These are phyloP conservation scores for Phytopythium chamaehyphon DNA, from an alignment of 352 stramenopile species.

Conservation along the genomic window DNA sequence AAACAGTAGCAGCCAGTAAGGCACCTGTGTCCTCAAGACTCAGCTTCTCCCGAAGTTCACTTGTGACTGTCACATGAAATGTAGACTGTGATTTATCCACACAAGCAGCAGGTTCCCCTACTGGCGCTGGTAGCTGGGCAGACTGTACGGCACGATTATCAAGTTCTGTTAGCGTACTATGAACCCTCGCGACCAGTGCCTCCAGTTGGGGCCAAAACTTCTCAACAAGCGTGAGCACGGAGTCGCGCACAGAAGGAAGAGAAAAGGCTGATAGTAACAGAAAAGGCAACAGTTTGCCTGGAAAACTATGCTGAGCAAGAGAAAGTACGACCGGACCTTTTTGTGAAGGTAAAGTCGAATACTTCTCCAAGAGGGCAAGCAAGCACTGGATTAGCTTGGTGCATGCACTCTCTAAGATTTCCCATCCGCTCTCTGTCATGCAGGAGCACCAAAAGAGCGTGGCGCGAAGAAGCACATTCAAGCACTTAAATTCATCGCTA, in stretches of 20 bases:
- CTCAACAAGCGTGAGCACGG: conserved; percentile 29
- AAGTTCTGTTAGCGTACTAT: conserved; percentile 10
- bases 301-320: conserved; percentile 53
- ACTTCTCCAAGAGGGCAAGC: conserved; percentile 26
- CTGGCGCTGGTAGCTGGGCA: neutral
- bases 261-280: conserved; percentile 63
- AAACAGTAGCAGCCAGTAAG: conserved; percentile 29
- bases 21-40: conserved; percentile 7
- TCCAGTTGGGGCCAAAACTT: conserved; percentile 50
- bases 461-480: conserved; percentile 73
- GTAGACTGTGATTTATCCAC: conserved; percentile 2
- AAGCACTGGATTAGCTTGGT: conserved; percentile 55
- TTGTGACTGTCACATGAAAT: conserved; percentile 19
- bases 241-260: conserved; percentile 48
- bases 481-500: conserved; percentile 69
- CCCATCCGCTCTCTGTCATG: conserved; percentile 42
- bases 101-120: neutral
- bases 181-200: conserved; percentile 15
- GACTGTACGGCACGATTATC: neutral
- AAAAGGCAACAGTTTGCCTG: conserved; percentile 74
- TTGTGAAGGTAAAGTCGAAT: conserved; percentile 10
- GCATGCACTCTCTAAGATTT: conserved; percentile 47
- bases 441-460: conserved; percentile 73
- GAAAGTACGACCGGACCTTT: conserved; percentile 19
- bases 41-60: conserved; percentile 29